A percentile compares a stretch with the other conserved stretches of the same genome.
Conservation (phyloP, 257 asterid genomes). For the Fraxinus pennsylvanica region DNA sequence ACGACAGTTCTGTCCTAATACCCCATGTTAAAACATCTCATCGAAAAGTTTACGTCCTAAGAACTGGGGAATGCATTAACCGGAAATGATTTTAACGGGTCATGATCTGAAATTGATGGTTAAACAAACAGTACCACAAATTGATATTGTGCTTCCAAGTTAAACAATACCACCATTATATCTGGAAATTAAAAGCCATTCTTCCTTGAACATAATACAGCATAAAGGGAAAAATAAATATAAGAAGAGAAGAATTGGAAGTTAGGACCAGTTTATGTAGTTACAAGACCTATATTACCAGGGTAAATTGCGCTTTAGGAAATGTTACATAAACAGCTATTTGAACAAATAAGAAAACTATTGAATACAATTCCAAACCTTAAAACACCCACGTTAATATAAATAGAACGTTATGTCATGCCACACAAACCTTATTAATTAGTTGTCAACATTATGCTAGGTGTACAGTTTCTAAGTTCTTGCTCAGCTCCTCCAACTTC, state of each 20-base stretch:
- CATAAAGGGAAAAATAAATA: background rate
- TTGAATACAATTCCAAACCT: constrained; percentile 30
- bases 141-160: background rate
- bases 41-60: background rate
- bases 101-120: background rate
- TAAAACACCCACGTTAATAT: too few relatives aligned
- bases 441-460: constrained; percentile 28
- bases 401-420: too few relatives aligned
- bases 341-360: constrained; percentile 44
- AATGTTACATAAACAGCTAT: constrained; percentile 48
- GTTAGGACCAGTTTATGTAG: constrained; percentile 57
- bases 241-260: constrained; percentile 34
- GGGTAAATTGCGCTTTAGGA: constrained; percentile 42
- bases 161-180: background rate
- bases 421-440: constrained; percentile 39
- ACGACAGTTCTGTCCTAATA: background rate
- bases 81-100: background rate
- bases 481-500: constrained; percentile 65
- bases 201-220: background rate
- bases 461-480: too few relatives aligned
- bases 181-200: background rate
- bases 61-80: background rate
- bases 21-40: background rate
- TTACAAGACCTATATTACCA: constrained; percentile 67
- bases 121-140: background rate